Percentiles rank a stretch among this genome's conserved stretches.
Conservation (phyloP, 352 stramenopile species). For the Globisporangium yorkense region DNA sequence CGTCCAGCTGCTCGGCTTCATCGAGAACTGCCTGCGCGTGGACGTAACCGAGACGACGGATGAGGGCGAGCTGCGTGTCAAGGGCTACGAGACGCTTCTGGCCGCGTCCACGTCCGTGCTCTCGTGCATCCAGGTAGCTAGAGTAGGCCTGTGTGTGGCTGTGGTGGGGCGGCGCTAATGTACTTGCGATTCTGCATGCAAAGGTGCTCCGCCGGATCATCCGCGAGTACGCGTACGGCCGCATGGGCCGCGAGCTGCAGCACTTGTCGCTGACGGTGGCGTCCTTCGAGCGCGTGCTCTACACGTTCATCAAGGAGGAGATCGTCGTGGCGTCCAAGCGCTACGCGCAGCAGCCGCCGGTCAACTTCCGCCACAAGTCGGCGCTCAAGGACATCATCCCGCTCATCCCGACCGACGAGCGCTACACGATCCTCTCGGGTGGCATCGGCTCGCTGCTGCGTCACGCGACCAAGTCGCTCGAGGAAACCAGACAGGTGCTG, state of each 20-base stretch:
- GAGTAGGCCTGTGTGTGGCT: background rate
- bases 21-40: constrained; percentile 49
- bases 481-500: constrained; percentile 75
- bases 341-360: constrained; percentile 35
- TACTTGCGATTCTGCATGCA: background rate
- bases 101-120: constrained; percentile 65
- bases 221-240: constrained; percentile 74
- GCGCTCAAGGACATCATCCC: constrained; percentile 87
- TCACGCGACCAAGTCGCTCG: constrained; percentile 77
- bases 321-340: constrained; percentile 77
- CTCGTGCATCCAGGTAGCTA: constrained; percentile 51
- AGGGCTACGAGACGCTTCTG: constrained; percentile 70
- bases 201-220: constrained; percentile 79
- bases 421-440: constrained; percentile 77
- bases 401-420: constrained; percentile 74
- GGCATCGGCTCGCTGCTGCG: constrained; percentile 72
- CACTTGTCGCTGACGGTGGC: constrained; percentile 83
- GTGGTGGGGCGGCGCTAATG: background rate
- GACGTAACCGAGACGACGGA: constrained; percentile 47
- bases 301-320: constrained; percentile 87
- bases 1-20: constrained; percentile 79
- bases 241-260: constrained; percentile 78
- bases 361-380: constrained; percentile 76
- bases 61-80: constrained; percentile 62
- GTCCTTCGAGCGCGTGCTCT: constrained; percentile 79